These are phyloP conservation scores for Venturia nashicola DNA, from an alignment of 2,329 filamentous ascomycete genomes.

Conservation along the genomic window DNA sequence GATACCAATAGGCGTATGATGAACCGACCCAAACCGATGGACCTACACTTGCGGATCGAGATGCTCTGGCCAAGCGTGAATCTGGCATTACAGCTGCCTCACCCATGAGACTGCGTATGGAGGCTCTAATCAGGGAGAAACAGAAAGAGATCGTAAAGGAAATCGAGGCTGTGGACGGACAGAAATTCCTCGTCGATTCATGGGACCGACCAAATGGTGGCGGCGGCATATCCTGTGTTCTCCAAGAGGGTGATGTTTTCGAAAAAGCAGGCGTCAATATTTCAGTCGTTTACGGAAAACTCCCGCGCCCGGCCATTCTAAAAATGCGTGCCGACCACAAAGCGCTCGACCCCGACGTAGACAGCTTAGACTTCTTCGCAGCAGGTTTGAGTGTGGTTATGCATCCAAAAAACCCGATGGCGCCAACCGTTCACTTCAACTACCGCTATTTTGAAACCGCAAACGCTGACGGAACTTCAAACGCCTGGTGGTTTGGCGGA, in stretches of 20 bases:
- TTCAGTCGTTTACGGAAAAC: slow-evolving; percentile 83
- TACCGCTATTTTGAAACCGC: slow-evolving; percentile 98
- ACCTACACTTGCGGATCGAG: slow-evolving; percentile 71
- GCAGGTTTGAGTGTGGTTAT: slow-evolving; percentile 86
- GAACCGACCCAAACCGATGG: slow-evolving; percentile 38
- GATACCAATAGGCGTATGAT: slow-evolving; percentile 24
- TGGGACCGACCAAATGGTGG: slow-evolving; percentile 84
- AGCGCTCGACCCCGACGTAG: slow-evolving; percentile 62
- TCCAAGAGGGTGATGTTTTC: slow-evolving; percentile 94
- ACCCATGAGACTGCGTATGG: slow-evolving; percentile 96
- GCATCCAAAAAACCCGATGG: slow-evolving; percentile 91
- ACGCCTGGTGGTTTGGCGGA: slow-evolving; percentile 97
- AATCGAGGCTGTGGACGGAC: slow-evolving; percentile 73
- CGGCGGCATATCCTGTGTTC: slow-evolving; percentile 84
- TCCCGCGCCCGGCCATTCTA: slow-evolving; percentile 75
- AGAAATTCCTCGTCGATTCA: slow-evolving; percentile 68
- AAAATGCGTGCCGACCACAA: slow-evolving; percentile 96
- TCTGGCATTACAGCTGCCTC: slow-evolving; percentile 62
- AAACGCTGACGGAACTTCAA: slow-evolving; percentile 64
- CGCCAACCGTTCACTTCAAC: slow-evolving; percentile 93
- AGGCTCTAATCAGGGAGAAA: slow-evolving; percentile 86
- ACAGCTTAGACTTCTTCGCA: slow-evolving; percentile 88
- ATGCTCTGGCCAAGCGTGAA: slow-evolving; percentile 69
- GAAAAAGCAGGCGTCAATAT: slow-evolving; percentile 96
- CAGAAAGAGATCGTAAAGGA: slow-evolving; percentile 78